These are phyloP conservation scores for Patellaria atrata DNA, from an alignment of 495 filamentous ascomycete species.

Conservation along the genomic window DNA sequence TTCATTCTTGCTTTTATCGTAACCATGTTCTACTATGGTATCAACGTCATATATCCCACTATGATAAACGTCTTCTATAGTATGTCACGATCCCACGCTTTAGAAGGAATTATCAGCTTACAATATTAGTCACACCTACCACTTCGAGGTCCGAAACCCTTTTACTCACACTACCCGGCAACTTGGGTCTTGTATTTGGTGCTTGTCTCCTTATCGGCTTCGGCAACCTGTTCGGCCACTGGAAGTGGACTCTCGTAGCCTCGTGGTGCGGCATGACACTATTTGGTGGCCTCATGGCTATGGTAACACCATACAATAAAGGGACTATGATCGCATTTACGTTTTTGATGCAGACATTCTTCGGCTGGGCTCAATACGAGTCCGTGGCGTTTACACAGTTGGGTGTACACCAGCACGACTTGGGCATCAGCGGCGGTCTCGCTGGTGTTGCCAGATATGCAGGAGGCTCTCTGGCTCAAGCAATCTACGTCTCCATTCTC, in stretches of 20 bases:
- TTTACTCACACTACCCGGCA: slow-evolving; percentile 19
- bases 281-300: slow-evolving; percentile 20
- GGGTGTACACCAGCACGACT: slow-evolving; percentile 19
- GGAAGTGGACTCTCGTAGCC: slow-evolving; percentile 16
- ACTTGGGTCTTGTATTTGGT: slow-evolving; percentile 22
- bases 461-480: slow-evolving; percentile 22
- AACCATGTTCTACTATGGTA: slow-evolving; percentile 23
- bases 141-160: slow-evolving; percentile 12
- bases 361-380: slow-evolving; percentile 23
- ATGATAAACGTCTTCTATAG: too few relatives aligned
- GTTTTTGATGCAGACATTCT: slow-evolving; percentile 19
- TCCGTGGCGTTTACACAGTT: slow-evolving; percentile 21
- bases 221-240: slow-evolving; percentile 16
- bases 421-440: slow-evolving; percentile 20
- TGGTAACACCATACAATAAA: slow-evolving; percentile 20
- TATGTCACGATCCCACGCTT: too few relatives aligned
- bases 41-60: slow-evolving; percentile 23
- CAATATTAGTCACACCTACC: slow-evolving; percentile 12
- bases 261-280: slow-evolving; percentile 14
- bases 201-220: slow-evolving; percentile 19
- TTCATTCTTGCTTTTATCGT: slow-evolving; percentile 20
- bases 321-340: slow-evolving; percentile 20
- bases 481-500: slow-evolving; percentile 24
- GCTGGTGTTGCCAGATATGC: slow-evolving; percentile 22
- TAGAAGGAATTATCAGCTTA: too few relatives aligned